phyloP scores from a whole-genome alignment of 2,329 filamentous ascomycete species.

The Penicillium decumbens region DNA sequence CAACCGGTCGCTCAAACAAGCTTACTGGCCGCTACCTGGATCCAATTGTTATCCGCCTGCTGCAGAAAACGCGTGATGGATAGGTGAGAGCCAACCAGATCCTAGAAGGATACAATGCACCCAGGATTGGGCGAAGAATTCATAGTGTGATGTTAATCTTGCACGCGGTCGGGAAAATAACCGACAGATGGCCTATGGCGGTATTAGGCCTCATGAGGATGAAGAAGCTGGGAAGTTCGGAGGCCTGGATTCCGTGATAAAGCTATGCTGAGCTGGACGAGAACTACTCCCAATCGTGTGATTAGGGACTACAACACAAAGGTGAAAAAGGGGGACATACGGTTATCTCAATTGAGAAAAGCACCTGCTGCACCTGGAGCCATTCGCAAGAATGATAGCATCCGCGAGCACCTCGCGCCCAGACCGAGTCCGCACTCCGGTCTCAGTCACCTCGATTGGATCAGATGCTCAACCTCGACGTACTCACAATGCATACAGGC shows the following conservation, averaged over 20 bases:
- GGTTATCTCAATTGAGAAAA: conserved; percentile 47
- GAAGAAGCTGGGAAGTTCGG: conserved; percentile 48
- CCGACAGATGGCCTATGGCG: conserved; percentile 48
- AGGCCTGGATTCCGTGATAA: conserved; percentile 49
- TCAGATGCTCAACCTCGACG: conserved; percentile 40
- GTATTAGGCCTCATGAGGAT: conserved; percentile 46
- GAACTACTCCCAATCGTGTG: conserved; percentile 31
- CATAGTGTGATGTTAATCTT: conserved; percentile 49
- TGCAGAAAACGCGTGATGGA: conserved; percentile 22
- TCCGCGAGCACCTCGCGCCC: conserved; percentile 42
- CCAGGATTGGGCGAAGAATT: conserved; percentile 42
- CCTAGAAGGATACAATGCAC: conserved; percentile 16
- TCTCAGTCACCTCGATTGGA: conserved; percentile 38
- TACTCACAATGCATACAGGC: conserved; percentile 42
- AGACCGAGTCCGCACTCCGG: conserved; percentile 38
- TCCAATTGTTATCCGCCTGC: conserved; percentile 33
- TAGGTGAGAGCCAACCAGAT: conserved; percentile 26
- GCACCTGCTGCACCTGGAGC: conserved; percentile 47
- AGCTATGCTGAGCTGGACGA: conserved; percentile 30
- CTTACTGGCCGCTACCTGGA: conserved; percentile 41
- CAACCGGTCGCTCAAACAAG: conserved; percentile 51
- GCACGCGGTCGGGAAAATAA: conserved; percentile 51
- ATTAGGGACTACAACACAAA: background rate
- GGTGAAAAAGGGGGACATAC: conserved; percentile 17
- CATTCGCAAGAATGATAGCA: conserved; percentile 48